Conservation (phyloP, 2,329 filamentous ascomycete genomes). For the Colletotrichum echinochloae region DNA sequence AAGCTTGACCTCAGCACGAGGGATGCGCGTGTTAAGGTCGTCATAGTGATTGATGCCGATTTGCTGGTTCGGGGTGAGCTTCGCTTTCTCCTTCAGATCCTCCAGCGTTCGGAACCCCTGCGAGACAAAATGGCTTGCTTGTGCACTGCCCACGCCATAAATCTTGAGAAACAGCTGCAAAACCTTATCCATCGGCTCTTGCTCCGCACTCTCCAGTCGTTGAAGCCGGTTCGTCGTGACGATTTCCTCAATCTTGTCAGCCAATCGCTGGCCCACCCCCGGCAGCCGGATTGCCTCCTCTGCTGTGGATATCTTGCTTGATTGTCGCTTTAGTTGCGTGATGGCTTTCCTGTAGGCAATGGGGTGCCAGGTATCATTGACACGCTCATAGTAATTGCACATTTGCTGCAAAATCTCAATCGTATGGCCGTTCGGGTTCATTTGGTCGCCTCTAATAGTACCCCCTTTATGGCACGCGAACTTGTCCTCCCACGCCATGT, state of each 20-base stretch:
- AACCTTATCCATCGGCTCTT: conserved; percentile 73
- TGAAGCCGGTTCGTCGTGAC: conserved; percentile 78
- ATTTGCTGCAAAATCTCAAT: conserved; percentile 84
- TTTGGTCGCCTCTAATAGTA: conserved; percentile 54
- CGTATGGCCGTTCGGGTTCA: conserved; percentile 79
- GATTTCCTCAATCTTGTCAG: conserved; percentile 91
- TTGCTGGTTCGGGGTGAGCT: conserved; percentile 76
- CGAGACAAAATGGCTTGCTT: conserved; percentile 81
- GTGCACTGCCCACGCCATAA: conserved; percentile 79
- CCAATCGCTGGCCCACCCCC: conserved; percentile 78
- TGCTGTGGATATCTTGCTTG: conserved; percentile 72
- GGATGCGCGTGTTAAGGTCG: conserved; percentile 84
- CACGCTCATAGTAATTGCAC: conserved; percentile 80
- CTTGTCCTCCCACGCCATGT: conserved; percentile 56
- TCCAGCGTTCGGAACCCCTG: conserved; percentile 80
- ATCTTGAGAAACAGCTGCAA: conserved; percentile 80
- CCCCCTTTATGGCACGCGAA: conserved; percentile 69
- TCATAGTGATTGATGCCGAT: conserved; percentile 84
- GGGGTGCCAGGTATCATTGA: conserved; percentile 82
- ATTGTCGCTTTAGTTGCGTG: conserved; percentile 75
- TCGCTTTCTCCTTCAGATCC: conserved; percentile 72
- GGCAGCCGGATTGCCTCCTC: conserved; percentile 76
- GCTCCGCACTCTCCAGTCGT: conserved; percentile 76
- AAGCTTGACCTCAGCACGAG: conserved; percentile 77
- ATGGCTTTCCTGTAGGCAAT: conserved; percentile 83